These are phyloP conservation scores for Cytospora schulzeri DNA, from an alignment of 2,329 filamentous ascomycete species.

Conservation along the genomic window DNA sequence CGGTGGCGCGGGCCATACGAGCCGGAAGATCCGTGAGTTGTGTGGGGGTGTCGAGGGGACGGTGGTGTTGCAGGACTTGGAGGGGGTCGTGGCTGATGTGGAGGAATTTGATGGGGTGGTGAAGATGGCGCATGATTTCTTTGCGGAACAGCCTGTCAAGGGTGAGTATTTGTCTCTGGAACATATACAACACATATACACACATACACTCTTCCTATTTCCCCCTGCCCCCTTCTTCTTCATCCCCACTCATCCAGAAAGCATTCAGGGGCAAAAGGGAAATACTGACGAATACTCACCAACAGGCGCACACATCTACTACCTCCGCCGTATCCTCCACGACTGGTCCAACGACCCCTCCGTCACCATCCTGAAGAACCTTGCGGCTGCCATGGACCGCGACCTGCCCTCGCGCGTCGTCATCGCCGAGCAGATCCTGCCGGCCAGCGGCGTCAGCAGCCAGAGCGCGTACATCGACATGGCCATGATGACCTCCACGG, in stretches of 20 bases:
- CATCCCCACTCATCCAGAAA: background rate
- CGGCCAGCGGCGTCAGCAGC: constrained; percentile 11
- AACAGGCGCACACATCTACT: constrained; percentile 32
- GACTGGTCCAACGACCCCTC: constrained; percentile 26
- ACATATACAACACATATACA: background rate
- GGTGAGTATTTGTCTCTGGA: background rate
- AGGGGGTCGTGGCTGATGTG: constrained; percentile 1
- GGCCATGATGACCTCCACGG: constrained; percentile 28
- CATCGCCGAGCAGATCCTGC: constrained; percentile 31
- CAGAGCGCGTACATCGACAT: constrained; percentile 27
- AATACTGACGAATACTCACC: background rate
- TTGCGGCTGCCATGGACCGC: constrained; percentile 24
- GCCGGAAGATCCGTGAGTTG: constrained; percentile 9
- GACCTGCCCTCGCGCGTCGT: constrained; percentile 28
- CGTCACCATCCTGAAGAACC: constrained; percentile 20
- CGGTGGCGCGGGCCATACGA: constrained; percentile 14
- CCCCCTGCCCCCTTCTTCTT: background rate
- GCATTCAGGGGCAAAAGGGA: background rate
- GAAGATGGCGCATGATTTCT: constrained; percentile 17
- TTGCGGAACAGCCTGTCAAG: constrained; percentile 16
- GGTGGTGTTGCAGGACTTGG: constrained; percentile 9
- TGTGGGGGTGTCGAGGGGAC: constrained; percentile 9
- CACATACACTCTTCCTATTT: background rate
- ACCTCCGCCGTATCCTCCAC: constrained; percentile 29
- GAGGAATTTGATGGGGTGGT: constrained; percentile 3